phyloP scores from a whole-genome alignment of 495 filamentous ascomycete genomes.

The Lophiostoma macrostomum region DNA sequence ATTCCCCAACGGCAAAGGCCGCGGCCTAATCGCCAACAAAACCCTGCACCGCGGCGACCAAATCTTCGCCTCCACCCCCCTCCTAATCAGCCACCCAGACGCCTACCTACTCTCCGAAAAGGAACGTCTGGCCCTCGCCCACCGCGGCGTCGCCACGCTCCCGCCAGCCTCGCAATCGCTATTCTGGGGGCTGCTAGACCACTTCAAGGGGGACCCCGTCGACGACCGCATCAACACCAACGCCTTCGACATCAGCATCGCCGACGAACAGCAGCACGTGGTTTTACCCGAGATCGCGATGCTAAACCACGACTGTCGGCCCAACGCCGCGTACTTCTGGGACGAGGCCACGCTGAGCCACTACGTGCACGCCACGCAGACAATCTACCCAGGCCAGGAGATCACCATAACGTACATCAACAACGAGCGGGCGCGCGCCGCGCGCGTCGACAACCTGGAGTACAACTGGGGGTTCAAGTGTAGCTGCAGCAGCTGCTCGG shows the following conservation, averaged over 20 bases:
- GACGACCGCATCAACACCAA: conserved; percentile 31
- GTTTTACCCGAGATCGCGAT: conserved; percentile 27
- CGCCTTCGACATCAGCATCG: conserved; percentile 27
- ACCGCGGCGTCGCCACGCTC: conserved; percentile 15
- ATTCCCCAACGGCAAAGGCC: conserved; percentile 26
- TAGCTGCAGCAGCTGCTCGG: conserved; percentile 6
- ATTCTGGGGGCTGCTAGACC: conserved; percentile 22
- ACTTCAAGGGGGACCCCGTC: conserved; percentile 27
- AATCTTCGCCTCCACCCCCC: conserved; percentile 24
- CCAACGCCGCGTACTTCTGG: conserved; percentile 29
- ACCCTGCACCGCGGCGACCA: conserved; percentile 25
- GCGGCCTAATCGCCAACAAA: conserved; percentile 25
- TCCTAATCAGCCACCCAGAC: conserved; percentile 19
- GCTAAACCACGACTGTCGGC: conserved; percentile 30
- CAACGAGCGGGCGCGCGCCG: conserved; percentile 9
- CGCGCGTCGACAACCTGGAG: conserved; percentile 17
- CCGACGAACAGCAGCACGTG: conserved; percentile 8
- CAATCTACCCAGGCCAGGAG: conserved; percentile 26
- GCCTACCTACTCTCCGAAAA: conserved; percentile 13
- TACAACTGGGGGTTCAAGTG: conserved; percentile 26
- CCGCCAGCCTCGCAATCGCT: conserved; percentile 3
- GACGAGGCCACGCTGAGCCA: conserved; percentile 25
- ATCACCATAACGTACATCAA: conserved; percentile 31
- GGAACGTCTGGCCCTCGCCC: conserved; percentile 11
- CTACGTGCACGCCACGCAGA: conserved; percentile 26